Conservation (phyloP, 805 yeast species). For the Tetrapisispora phaffii region DNA sequence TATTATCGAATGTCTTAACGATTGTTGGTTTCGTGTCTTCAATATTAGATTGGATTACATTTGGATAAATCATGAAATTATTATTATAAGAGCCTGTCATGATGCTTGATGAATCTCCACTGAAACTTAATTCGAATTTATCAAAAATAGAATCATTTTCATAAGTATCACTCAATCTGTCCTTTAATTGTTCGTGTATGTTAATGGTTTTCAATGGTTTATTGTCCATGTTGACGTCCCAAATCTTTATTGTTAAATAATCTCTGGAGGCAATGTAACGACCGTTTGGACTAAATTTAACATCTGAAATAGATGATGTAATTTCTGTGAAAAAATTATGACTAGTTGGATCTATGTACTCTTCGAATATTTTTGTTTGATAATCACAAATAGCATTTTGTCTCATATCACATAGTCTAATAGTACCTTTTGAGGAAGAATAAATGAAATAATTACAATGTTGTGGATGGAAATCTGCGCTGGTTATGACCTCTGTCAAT, state of each 20-base stretch:
- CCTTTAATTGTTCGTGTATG: conserved; percentile 91
- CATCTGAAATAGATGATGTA: conserved; percentile 88
- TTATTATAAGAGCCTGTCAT: conserved; percentile 97
- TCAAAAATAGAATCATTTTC: conserved; percentile 98
- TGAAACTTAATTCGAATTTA: conserved; percentile 91
- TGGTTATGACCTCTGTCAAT: conserved; percentile 92
- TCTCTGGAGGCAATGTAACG: conserved; percentile 93
- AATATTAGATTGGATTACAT: conserved; percentile 42
- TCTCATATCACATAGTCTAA: conserved; percentile 94
- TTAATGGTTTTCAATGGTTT: conserved; percentile 90
- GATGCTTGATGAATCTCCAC: conserved; percentile 84
- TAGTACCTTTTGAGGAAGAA: conserved; percentile 89
- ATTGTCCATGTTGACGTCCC: conserved; percentile 97
- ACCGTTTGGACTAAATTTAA: conserved; percentile 85
- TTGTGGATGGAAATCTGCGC: conserved; percentile 91
- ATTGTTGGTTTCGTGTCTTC: conserved; percentile 8
- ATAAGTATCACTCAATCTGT: conserved; percentile 89
- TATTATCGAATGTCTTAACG: conserved; percentile 11
- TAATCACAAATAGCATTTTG: conserved; percentile 87
- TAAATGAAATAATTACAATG: conserved; percentile 92
- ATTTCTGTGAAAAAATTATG: conserved; percentile 97
- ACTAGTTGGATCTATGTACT: conserved; percentile 81
- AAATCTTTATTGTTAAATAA: conserved; percentile 91
- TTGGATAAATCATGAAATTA: conserved; percentile 93
- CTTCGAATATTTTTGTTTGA: conserved; percentile 82